Base-by-base conservation (phyloP, 192 early-diverging fungal species). In the Ambispora gerdemannii region DNA sequence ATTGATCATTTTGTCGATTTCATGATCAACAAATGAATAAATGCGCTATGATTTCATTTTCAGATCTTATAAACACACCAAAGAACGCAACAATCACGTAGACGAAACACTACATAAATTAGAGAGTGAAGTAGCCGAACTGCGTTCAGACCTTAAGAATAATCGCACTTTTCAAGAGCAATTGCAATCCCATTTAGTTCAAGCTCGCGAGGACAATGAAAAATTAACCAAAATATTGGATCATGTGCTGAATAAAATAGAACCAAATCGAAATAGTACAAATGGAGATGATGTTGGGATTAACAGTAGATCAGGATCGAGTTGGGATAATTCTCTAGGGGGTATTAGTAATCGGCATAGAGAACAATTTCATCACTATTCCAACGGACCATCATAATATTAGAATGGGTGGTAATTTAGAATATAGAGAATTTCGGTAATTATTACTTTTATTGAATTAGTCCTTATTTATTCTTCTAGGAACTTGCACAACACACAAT, bases 31-130 rank as follows among this genome's bases (percentile, higher is more conserved):
- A n/a, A n/a, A n/a, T n/a, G n/a, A n/a, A n/a, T n/a, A n/a, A n/a
- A n/a, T n/a, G n/a, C n/a, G n/a, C n/a, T n/a, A n/a, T n/a, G n/a
- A n/a, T n/a, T n/a, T 86, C 49, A 72, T 67, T 49, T 63, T 73
- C 70, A 86, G 84, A 66, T 79, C 84, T 13, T 79, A 74, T 19
- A 78, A 74, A 66, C 75, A 73, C n/a, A 75, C 70, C 7, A 77
- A 82, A 62, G 76, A 84, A 55, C 75, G 83, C 38, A 74, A 80
- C 58, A 75, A 84, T 34, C 76, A 77, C 27, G 69, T 84, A 20
- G 80, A 84, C 28, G 80, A 81, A 33, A 80, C 84, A 27, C 65
- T 92, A 6, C 86, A 86, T 20, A 78, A 74, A 7, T 66, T 92
- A 47, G 11, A 24, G 17, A 34, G 38, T 1, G 61, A 63, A 25